phyloP scores from a whole-genome alignment of 2,329 filamentous ascomycete species.

The Arachnopeziza araneosa region DNA sequence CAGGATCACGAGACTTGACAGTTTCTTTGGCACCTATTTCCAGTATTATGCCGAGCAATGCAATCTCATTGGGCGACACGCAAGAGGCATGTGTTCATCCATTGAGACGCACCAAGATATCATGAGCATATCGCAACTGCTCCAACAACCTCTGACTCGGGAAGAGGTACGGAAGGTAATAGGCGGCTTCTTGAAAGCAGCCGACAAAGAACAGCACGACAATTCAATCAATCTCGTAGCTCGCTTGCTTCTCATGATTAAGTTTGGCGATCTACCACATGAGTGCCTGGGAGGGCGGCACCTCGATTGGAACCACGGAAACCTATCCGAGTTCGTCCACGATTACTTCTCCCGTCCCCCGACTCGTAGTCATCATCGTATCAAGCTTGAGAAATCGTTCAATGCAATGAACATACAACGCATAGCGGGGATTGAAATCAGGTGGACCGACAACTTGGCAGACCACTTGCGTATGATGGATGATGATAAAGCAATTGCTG shows the following conservation, averaged over 20 bases:
- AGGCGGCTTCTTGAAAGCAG: background rate
- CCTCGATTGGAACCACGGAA: conserved; percentile 1
- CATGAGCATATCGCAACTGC: conserved; percentile 2
- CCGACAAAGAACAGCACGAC: background rate
- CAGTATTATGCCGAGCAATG: conserved; percentile 4
- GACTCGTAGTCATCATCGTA: conserved; percentile 1
- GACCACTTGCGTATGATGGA: conserved; percentile 38
- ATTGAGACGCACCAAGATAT: conserved; percentile 7
- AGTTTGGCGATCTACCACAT: conserved; percentile 2
- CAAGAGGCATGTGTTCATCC: conserved; percentile 1
- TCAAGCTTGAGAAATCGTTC: conserved; percentile 16
- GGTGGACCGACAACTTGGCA: conserved; percentile 36
- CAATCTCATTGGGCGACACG: conserved; percentile 2
- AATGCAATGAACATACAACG: conserved; percentile 23
- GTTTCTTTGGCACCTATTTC: background rate
- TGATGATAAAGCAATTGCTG: conserved; percentile 33
- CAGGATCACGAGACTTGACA: background rate
- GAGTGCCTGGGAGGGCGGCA: background rate
- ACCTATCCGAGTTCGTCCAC: background rate
- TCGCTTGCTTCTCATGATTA: conserved; percentile 10
- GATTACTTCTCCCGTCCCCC: background rate
- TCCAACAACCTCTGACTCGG: conserved; percentile 3
- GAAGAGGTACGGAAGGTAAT: background rate
- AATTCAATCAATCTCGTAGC: conserved; percentile 4
- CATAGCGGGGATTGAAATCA: conserved; percentile 34